These are phyloP conservation scores for Iris macrosiphon DNA, from an alignment of 106 monocot species.

Conservation along the genomic window DNA sequence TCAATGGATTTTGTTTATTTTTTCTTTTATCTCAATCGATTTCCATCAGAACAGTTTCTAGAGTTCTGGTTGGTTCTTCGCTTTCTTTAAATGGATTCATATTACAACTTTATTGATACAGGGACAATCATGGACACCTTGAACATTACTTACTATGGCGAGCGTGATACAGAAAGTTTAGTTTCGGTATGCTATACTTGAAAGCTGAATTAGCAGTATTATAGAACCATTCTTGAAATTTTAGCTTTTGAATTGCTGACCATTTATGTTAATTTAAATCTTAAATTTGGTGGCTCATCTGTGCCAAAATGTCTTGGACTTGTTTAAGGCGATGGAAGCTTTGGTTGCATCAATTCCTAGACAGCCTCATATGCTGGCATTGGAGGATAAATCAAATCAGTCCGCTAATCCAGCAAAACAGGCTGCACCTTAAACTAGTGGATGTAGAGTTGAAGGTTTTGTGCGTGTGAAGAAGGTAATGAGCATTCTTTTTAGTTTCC, in stretches of 20 bases:
- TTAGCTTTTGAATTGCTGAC: too few species aligned
- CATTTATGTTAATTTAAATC: too few species aligned
- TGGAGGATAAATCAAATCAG: slow-evolving; percentile 67
- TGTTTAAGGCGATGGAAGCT: slow-evolving; percentile 79
- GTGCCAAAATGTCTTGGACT: slow-evolving; percentile 2
- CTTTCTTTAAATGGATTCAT: slow-evolving; percentile 3
- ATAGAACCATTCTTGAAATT: neutral
- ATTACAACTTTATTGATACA: slow-evolving; percentile 17
- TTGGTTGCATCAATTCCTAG: slow-evolving; percentile 59
- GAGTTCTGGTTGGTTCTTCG: too few species aligned
- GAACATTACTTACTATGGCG: slow-evolving; percentile 95
- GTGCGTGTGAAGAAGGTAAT: slow-evolving; percentile 93
- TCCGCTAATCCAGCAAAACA: slow-evolving; percentile 46
- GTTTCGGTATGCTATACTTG: slow-evolving; percentile 66
- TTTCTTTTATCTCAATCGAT: too few species aligned
- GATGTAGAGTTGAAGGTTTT: slow-evolving; percentile 96
- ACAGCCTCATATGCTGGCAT: slow-evolving; percentile 41
- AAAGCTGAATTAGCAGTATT: slow-evolving; percentile 4
- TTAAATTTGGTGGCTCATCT: too few species aligned
- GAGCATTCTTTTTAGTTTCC: too few species aligned
- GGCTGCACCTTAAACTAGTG: slow-evolving; percentile 82
- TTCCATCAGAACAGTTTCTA: too few species aligned
- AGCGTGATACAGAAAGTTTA: slow-evolving; percentile 89
- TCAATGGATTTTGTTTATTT: too few species aligned
- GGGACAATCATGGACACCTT: slow-evolving; percentile 90